phyloP scores from a whole-genome alignment of 371 early-diverging fungal species.

The Smittium culicis region DNA sequence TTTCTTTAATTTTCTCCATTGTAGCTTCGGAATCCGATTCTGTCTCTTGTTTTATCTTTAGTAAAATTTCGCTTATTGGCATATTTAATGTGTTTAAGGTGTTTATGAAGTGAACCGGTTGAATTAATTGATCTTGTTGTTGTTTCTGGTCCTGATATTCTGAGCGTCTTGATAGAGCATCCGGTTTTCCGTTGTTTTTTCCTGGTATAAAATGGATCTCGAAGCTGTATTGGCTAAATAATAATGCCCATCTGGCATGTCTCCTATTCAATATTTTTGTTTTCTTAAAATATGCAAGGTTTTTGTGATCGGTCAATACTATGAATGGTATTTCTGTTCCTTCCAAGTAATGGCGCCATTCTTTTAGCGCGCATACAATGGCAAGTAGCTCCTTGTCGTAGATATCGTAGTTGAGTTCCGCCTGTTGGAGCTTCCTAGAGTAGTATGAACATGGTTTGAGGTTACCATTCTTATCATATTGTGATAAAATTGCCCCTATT shows the following conservation, averaged over 20 bases:
- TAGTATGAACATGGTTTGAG: neutral
- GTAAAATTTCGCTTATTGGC: no score
- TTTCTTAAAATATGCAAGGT: slow-evolving; percentile 9
- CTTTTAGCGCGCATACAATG: slow-evolving; percentile 5
- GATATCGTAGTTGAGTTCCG: slow-evolving; percentile 9
- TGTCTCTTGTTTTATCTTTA: neutral
- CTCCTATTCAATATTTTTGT: neutral
- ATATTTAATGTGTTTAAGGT: no score
- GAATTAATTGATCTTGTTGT: neutral
- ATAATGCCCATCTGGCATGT: slow-evolving; percentile 2
- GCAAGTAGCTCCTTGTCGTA: slow-evolving; percentile 11
- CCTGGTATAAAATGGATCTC: slow-evolving; percentile 11
- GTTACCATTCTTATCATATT: slow-evolving; percentile 5
- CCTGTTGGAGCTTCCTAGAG: slow-evolving; percentile 3
- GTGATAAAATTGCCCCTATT: slow-evolving; percentile 12
- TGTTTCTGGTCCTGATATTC: neutral
- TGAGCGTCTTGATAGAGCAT: slow-evolving; percentile 12
- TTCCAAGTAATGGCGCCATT: slow-evolving; percentile 4
- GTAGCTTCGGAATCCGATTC: neutral
- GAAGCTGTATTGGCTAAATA: slow-evolving; percentile 9
- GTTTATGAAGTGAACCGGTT: no score
- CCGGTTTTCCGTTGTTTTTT: slow-evolving; percentile 6
- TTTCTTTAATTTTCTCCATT: neutral
- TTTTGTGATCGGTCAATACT: slow-evolving; percentile 9
- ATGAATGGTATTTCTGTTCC: slow-evolving; percentile 1